phyloP scores from a whole-genome alignment of 768 basidiomycete species.

The Zangia roseola region DNA sequence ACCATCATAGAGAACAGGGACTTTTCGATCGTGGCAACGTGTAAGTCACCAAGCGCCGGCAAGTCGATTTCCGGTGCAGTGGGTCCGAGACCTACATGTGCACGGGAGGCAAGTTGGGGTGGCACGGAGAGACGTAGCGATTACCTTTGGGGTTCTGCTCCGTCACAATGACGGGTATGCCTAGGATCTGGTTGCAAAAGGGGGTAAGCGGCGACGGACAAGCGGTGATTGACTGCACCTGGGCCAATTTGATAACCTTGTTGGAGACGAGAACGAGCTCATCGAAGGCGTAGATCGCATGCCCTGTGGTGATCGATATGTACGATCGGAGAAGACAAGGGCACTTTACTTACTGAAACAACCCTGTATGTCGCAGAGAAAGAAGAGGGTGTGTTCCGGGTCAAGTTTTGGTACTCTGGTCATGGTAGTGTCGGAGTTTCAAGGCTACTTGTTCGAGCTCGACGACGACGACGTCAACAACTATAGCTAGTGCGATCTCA shows the following conservation, averaged over 20 bases:
- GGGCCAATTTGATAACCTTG: constrained; percentile 77
- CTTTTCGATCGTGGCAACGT: constrained; percentile 69
- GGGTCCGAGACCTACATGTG: constrained; percentile 59
- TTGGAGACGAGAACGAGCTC: constrained; percentile 64
- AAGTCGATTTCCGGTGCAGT: constrained; percentile 64
- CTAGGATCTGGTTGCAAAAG: constrained; percentile 46
- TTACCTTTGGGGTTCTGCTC: constrained; percentile 82
- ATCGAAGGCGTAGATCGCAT: constrained; percentile 68
- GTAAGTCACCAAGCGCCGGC: constrained; percentile 51
- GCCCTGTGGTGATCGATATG: constrained; percentile 31
- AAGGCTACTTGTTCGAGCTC: constrained; percentile 7
- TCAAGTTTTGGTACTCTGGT: constrained; percentile 32
- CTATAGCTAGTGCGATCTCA: constrained; percentile 34
- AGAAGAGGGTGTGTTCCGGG: constrained; percentile 53
- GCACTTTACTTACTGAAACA: constrained; percentile 57
- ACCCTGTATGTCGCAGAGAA: constrained; percentile 83
- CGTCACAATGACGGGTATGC: constrained; percentile 73
- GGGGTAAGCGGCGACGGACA: not conserved
- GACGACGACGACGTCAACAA: constrained; percentile 17
- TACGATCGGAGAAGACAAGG: not conserved
- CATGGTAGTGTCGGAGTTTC: constrained; percentile 33
- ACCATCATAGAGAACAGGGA: constrained; percentile 85
- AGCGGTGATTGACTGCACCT: constrained; percentile 40
- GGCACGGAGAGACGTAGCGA: not conserved
- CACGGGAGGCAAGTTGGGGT: constrained; percentile 7